Percentiles rank a stretch among this genome's conserved stretches.
Evolutionary conservation across 75 land plant species (phyloP).

Genomic region (Pseudotsuga menziesii): DNA sequence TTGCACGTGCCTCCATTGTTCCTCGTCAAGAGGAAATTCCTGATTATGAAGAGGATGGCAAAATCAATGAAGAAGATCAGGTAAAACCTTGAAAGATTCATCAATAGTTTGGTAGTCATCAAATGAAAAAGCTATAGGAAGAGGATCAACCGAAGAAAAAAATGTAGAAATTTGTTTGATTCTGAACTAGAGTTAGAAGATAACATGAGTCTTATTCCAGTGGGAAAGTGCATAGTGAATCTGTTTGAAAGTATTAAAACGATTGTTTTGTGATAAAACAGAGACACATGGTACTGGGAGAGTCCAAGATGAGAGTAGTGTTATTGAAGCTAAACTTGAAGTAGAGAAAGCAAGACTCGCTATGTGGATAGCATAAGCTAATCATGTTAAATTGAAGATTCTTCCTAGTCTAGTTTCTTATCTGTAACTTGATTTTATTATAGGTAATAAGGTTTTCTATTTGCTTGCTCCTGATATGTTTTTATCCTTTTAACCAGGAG

Average conservation of each 20-base stretch:
- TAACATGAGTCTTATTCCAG: too few relatives aligned
- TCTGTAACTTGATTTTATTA: not conserved
- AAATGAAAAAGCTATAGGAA: not conserved
- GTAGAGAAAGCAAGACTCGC: not conserved
- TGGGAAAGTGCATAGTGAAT: too few relatives aligned
- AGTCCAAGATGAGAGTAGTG: not conserved
- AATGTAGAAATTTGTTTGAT: too few relatives aligned
- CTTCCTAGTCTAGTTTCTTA: slow-evolving; percentile 38
- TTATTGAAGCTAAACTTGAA: not conserved
- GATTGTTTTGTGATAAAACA: not conserved
- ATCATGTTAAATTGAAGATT: slow-evolving; percentile 37
- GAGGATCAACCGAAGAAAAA: not conserved
- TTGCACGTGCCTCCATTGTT: not conserved
- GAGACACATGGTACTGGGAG: not conserved
- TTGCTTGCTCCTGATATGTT: slow-evolving; percentile 1
- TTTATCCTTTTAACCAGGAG: slow-evolving; percentile 32
- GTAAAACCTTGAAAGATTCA: not conserved
- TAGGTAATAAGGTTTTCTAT: not conserved
- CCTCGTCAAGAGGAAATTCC: slow-evolving; percentile 56
- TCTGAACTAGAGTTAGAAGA: too few relatives aligned
- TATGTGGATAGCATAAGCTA: slow-evolving; percentile 24
- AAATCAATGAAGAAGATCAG: not conserved
- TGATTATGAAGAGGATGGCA: slow-evolving; percentile 42
- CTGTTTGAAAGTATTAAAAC: too few relatives aligned
- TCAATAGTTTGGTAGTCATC: not conserved